Evolutionary conservation across 768 basidiomycete species (phyloP), one percentile per base, ranked within the genome.

Genomic region (Thelephora ganbajun): DNA sequence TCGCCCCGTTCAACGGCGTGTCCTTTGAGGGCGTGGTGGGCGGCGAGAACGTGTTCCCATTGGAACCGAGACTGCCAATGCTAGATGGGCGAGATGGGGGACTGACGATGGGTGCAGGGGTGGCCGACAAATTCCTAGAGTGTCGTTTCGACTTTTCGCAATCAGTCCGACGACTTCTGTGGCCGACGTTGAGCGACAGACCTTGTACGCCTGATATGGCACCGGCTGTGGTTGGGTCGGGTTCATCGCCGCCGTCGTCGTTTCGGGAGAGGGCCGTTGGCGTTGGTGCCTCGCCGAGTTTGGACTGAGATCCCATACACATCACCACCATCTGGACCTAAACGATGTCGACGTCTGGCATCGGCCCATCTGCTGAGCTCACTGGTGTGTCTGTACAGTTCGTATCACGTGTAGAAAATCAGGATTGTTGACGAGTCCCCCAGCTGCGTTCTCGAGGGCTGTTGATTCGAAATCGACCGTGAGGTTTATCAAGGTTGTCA

Each of bases 401-500:
- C 26, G 26, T 30, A 30, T 30, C 26, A 9, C 9, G 26, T 9
- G 26, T 30, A 30, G 26, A 30, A 4, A 4, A 9, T 9, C 26
- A 30, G 26, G 9, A 4, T 30, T 4, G 39, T 9, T 41, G 22
- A 41, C 22, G 14, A 9, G 14, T 14, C 74, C 90, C 43, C 56
- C 68, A 2, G 61, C 69, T 2, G 62, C 59, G 16, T 87, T 88
- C 56, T 70, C 80, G n/a, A 58, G 70, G 33, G 78, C 80, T 4
- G 63, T 77, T 26, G 68, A 70, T 45, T 61, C 71, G 1, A 67
- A 63, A 49, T 59, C 66, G 26, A 30, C 26, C 35, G 66, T 71
- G 48, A 76, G 88, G 37, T 90, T 90, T 63, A 67, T 91, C 64
- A 86, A 86, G 61, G 70, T 90, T 51, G 70, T 72, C 43, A 88